These are phyloP conservation scores for Biscogniauxia mediterranea DNA, from an alignment of 2,329 filamentous ascomycete species.

Conservation along the genomic window DNA sequence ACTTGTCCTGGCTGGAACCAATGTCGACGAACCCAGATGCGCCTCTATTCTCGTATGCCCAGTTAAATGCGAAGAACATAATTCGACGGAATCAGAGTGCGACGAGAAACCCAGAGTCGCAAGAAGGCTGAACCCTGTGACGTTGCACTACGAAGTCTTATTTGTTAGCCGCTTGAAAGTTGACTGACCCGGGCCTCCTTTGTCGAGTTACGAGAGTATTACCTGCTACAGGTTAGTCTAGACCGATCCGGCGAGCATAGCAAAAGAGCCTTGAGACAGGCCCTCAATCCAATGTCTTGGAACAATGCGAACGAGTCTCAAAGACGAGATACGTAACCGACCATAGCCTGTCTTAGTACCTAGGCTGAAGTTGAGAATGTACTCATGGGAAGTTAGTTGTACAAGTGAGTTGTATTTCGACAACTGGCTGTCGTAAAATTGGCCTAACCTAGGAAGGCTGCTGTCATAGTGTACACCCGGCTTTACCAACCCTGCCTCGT, in stretches of 20 bases:
- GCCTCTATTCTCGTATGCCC: constrained; percentile 8
- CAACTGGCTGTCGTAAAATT: constrained; percentile 3
- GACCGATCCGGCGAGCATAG: background rate
- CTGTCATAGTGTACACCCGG: constrained; percentile 17
- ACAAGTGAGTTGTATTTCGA: constrained; percentile 15
- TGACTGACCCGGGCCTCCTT: background rate
- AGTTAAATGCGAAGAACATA: constrained; percentile 16
- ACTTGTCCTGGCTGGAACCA: background rate
- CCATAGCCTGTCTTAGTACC: background rate
- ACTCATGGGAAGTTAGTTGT: constrained; percentile 4
- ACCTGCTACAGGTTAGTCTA: background rate
- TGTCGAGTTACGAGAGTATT: background rate
- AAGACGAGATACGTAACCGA: background rate
- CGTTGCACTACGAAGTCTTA: background rate
- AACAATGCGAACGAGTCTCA: background rate
- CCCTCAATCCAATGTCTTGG: background rate
- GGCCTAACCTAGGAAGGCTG: constrained; percentile 2
- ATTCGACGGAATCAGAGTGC: background rate
- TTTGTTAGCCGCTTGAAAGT: background rate
- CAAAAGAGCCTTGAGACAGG: background rate
- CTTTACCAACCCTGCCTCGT: constrained; percentile 74
- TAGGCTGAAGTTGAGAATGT: background rate
- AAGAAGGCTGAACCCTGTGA: background rate
- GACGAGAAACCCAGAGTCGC: too few species aligned
- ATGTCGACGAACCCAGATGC: constrained; percentile 6